Conservation (phyloP, 2,329 filamentous ascomycete genomes). For the Apiospora marii region DNA sequence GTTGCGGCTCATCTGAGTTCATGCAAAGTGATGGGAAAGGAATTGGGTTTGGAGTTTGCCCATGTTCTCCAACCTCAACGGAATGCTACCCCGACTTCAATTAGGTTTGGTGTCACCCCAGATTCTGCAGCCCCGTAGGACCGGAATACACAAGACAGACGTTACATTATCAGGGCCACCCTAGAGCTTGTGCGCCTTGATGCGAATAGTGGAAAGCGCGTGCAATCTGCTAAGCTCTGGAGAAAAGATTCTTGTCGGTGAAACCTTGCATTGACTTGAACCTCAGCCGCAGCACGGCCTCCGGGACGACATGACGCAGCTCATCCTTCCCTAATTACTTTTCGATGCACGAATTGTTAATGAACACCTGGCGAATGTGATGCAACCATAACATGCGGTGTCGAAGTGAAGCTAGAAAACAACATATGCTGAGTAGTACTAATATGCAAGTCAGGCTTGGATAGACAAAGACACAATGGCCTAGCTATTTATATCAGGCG, state of each 20-base stretch:
- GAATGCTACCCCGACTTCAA: background rate
- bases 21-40: background rate
- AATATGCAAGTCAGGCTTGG: background rate
- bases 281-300: background rate
- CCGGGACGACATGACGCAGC: background rate
- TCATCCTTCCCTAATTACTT: background rate
- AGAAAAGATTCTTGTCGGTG: background rate
- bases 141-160: background rate
- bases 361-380: background rate
- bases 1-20: background rate
- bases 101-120: background rate
- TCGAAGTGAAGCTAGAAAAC: background rate
- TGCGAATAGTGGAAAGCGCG: background rate
- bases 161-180: background rate
- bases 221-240: background rate
- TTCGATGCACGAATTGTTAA: too few species aligned
- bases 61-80: background rate
- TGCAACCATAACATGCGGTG: background rate
- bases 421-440: background rate
- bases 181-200: background rate
- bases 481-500: background rate
- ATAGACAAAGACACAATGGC: background rate
- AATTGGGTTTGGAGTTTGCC: background rate
- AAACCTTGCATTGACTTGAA: background rate
- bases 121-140: background rate